A percentile compares a stretch with the other conserved stretches of the same genome.
These are phyloP conservation scores for Tricholoma hemisulphureum DNA, from an alignment of 768 basidiomycete genomes.

Conservation along the genomic window DNA sequence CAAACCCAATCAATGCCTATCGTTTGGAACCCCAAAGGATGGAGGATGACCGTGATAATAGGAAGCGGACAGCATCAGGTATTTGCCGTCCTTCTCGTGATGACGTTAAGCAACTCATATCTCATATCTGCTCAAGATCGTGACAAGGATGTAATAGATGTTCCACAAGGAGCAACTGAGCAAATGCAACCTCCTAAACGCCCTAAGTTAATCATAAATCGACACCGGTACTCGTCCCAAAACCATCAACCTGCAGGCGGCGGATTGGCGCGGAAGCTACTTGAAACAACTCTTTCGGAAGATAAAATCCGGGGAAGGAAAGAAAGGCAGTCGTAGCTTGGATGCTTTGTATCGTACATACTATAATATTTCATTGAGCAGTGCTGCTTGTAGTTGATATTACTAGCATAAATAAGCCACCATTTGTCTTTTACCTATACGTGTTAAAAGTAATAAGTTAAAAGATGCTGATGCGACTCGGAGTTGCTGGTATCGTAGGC, in stretches of 20 bases:
- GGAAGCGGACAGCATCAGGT: slow-evolving; percentile 75
- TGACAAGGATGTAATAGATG: slow-evolving; percentile 52
- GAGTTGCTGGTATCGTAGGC: slow-evolving; percentile 17
- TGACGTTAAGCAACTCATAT: not conserved
- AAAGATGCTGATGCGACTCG: slow-evolving; percentile 27
- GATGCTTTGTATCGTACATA: slow-evolving; percentile 14
- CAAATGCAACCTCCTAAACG: slow-evolving; percentile 53
- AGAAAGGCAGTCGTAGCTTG: slow-evolving; percentile 34
- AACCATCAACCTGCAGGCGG: slow-evolving; percentile 21
- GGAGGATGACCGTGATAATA: slow-evolving; percentile 65
- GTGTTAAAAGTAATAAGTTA: slow-evolving; percentile 25
- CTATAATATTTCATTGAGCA: slow-evolving; percentile 12
- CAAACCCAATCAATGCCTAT: slow-evolving; percentile 41
- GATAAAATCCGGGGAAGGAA: slow-evolving; percentile 61
- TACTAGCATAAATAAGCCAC: not conserved
- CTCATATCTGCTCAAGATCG: slow-evolving; percentile 47
- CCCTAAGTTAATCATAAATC: slow-evolving; percentile 47
- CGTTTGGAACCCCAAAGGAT: slow-evolving; percentile 43
- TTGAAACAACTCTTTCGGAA: slow-evolving; percentile 58
- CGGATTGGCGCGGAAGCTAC: slow-evolving; percentile 50
- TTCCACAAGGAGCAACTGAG: slow-evolving; percentile 33
- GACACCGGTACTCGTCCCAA: slow-evolving; percentile 46
- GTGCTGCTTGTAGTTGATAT: slow-evolving; percentile 3
- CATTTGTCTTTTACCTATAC: slow-evolving; percentile 3
- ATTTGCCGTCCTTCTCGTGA: slow-evolving; percentile 20